These are phyloP conservation scores for Hamamelis virginiana DNA, from an alignment of 164 flowering plant species.

Conservation along the genomic window DNA sequence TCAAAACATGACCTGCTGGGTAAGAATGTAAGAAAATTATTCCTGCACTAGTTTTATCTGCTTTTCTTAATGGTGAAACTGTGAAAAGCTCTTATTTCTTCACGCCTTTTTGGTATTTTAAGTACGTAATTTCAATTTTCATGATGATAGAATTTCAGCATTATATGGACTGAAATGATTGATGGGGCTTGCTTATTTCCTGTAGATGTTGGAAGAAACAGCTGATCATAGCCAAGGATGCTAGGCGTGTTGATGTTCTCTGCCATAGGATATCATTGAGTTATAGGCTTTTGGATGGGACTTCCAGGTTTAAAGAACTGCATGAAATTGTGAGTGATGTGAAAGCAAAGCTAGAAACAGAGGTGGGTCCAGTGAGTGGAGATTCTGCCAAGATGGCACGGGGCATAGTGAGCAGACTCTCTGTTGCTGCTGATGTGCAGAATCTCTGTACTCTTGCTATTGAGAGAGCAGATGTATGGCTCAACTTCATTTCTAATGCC, in stretches of 20 bases:
- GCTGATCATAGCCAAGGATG: constrained; percentile 78
- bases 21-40: too few species aligned
- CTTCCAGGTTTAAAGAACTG: constrained; percentile 76
- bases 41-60: too few species aligned
- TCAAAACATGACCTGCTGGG: too few species aligned
- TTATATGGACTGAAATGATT: constrained; percentile 15
- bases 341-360: constrained; percentile 80
- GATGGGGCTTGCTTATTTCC: constrained; percentile 9
- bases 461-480: constrained; percentile 77
- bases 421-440: constrained; percentile 78
- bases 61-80: too few species aligned
- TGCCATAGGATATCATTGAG: constrained; percentile 87
- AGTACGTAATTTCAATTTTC: too few species aligned
- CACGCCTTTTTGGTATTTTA: neutral
- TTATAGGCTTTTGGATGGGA: constrained; percentile 81
- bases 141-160: too few species aligned
- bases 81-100: too few species aligned
- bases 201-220: constrained; percentile 94
- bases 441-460: constrained; percentile 81
- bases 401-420: constrained; percentile 92
- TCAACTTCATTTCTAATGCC: constrained; percentile 32
- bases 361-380: constrained; percentile 81
- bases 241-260: constrained; percentile 86
- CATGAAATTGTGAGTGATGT: constrained; percentile 66
- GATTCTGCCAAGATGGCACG: constrained; percentile 82